Base-by-base conservation (phyloP, 116 monocot genomes). In the Iris pallida region DNA sequence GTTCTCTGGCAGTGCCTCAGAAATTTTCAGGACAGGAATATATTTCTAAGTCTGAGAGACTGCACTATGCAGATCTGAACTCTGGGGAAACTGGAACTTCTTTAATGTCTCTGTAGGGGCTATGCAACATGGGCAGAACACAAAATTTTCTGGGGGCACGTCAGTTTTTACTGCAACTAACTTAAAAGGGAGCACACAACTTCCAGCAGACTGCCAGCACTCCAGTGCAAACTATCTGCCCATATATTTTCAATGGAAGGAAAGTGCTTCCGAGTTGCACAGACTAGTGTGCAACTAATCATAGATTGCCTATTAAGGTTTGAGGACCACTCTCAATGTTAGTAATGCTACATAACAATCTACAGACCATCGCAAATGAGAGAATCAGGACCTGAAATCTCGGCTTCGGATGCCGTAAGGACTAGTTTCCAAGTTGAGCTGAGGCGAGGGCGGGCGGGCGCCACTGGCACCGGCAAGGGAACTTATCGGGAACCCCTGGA, bases 351-450 rank as follows among this genome's bases (percentile, higher is more conserved):
- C n/a, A n/a, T n/a, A 30, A 30, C 30, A 30, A 30, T 30, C 30
- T 30, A 30, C 0, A 30, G 30, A 30, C 3, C 30, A 30, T n/a
- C n/a, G n/a, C n/a, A n/a, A n/a, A n/a, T n/a, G n/a, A n/a, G n/a
- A 30, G 30, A 30, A 30, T 30, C 3, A 30, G 59, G 42, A 85
- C 89, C 85, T 85, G 79, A 72, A 77, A 48, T 82, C 80, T 70
- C 79, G 85, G 71, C 12, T 76, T 14, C 65, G 61, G 10, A 78
- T 57, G 52, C 80, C 78, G 63, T 78, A 83, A 19, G 79, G 78
- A 42, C 73, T 66, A 57, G n/a, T 47, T 7, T 83, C 88, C 53
- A 85, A 73, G 14, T 80, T 83, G 43, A 88, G 61, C 59, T 78
- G 84, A 54, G 84, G 70, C 18, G 78, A 65, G 44, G 71, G 46